Evolutionary conservation across 768 basidiomycete genomes (phyloP), one percentile per base, ranked within the genome.

Genomic region (Xanthoconium stramineum): DNA sequence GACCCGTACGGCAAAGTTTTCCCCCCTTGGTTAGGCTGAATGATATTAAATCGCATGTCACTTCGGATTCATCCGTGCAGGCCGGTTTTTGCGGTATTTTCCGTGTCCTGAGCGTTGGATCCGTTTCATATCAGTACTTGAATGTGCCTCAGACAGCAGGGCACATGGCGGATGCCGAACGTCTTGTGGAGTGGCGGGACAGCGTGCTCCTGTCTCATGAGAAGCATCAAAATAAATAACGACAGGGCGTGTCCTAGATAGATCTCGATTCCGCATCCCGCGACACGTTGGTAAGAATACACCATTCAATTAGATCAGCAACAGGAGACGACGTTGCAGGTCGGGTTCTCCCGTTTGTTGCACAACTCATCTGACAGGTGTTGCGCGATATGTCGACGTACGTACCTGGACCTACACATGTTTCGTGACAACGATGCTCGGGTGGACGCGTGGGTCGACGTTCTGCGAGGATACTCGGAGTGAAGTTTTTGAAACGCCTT

Each of bases 121-220:
- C 24, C 19, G 39, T 61, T 58, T 57, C 61, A 57, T 29, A 51
- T n/a, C n/a, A n/a, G n/a, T 53, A 42, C 24, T 8, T 39, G 10
- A 12, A 17, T 15, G 17, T n/a, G n/a, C n/a, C n/a, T n/a, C n/a
- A n/a, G n/a, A n/a, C n/a, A 37, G 32, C 29, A 24, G 4, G 35
- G 28, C 28, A 10, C 19, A 39, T 51, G 50, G 50, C 42, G 28
- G 19, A 50, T 43, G 48, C 48, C 43, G 51, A 40, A n/a, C 8
- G 39, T 29, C 37, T 38, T 37, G 24, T 49, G 56, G 43, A 13
- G 48, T 37, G 28, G 44, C 44, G 6, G 52, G 35, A 32, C 24
- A 24, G 33, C 43, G 19, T 44, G 48, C 13, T 11, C n/a, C 13
- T 32, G 38, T 47, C 45, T 43, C 46, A 48, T 60, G 56, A 53